Base-by-base conservation (phyloP, 2,329 filamentous ascomycete species). In the Capronia epimyces region DNA sequence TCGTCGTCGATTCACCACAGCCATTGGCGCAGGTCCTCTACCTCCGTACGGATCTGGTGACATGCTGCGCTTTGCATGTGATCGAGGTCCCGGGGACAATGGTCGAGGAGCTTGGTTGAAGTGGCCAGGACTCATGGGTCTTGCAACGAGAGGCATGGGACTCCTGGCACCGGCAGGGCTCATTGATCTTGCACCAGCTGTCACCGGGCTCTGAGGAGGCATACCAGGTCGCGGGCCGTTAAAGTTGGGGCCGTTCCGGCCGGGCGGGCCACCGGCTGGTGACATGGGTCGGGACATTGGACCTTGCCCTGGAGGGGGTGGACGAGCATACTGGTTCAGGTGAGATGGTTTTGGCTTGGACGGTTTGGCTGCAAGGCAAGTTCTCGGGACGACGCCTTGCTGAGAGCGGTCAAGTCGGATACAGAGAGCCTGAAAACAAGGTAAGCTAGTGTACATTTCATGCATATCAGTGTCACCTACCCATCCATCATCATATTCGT, bases 401-500 rank as follows among this genome's bases (percentile, higher is more conserved):
- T 87, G 79, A 54, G 89, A 90, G 58, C 89, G 86, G 69, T 97
- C 90, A 63, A 97, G 83, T 59, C 85, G 86, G 61, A 89, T 86
- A 69, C 89, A 96, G 49, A 97, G 87, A 64, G 90, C 88, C 87
- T 90, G 58, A 4, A 46, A 52, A 45, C 21, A 8, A 18, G 47
- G 52, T 62, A 62, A 63, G 71, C 67, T 69, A 67, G 60, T 39
- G 46, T 53, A 65, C 62, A 53, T 46, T 13, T 25, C 12, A 20
- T n/a, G 8, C 13, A 42, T n/a, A 13, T 13, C 9, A 12, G n/a
- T 21, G 49, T 13, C 25, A 78, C 86, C 79, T 79, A 91, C 87
- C 93, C 93, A 98, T 63, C 93, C 93, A 71, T 98, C 93, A 66
- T 98, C 93, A 64, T 97, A 98, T 70, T 95, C 90, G 65, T 97